Percentiles rank a stretch among this genome's conserved stretches.
These are phyloP conservation scores for Penicillium subrubescens DNA, from an alignment of 495 filamentous ascomycete species.

Conservation along the genomic window DNA sequence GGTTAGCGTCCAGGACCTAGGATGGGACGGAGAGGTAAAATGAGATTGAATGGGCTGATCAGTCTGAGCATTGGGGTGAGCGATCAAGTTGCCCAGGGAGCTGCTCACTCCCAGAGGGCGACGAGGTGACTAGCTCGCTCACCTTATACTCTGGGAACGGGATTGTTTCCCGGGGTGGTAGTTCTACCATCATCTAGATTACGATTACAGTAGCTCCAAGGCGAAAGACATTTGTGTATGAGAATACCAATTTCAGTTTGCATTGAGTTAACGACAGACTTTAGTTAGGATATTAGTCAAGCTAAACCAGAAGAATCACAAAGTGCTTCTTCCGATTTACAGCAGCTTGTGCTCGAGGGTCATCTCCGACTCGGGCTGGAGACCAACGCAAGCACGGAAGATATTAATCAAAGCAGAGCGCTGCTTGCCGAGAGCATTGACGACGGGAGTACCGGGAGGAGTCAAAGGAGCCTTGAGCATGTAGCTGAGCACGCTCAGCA, in stretches of 20 bases:
- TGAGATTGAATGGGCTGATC: no score
- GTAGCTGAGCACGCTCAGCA: slow-evolving; percentile 96
- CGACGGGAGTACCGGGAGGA: slow-evolving; percentile 90
- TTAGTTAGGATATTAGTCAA: slow-evolving; percentile 29
- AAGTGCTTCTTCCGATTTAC: slow-evolving; percentile 31
- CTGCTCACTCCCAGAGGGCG: no score
- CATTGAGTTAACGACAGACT: slow-evolving; percentile 36
- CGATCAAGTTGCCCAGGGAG: no score
- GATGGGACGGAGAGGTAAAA: no score
- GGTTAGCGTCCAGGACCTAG: no score
- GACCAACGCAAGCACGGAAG: slow-evolving; percentile 95
- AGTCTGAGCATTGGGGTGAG: no score
- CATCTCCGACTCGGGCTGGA: slow-evolving; percentile 99
- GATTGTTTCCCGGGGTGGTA: no score
- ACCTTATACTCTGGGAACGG: no score
- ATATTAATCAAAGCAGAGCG: slow-evolving; percentile 94
- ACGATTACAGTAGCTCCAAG: background rate
- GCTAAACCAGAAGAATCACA: background rate
- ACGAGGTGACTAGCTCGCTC: no score
- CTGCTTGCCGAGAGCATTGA: slow-evolving; percentile 97
- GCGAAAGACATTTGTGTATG: background rate
- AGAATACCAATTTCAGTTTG: slow-evolving; percentile 7
- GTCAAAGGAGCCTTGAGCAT: slow-evolving; percentile 99
- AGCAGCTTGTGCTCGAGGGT: slow-evolving; percentile 99
- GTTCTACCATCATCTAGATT: no score